Evolutionary conservation across 345 rosid genomes (phyloP).

Genomic region (Syzygium oleosum): DNA sequence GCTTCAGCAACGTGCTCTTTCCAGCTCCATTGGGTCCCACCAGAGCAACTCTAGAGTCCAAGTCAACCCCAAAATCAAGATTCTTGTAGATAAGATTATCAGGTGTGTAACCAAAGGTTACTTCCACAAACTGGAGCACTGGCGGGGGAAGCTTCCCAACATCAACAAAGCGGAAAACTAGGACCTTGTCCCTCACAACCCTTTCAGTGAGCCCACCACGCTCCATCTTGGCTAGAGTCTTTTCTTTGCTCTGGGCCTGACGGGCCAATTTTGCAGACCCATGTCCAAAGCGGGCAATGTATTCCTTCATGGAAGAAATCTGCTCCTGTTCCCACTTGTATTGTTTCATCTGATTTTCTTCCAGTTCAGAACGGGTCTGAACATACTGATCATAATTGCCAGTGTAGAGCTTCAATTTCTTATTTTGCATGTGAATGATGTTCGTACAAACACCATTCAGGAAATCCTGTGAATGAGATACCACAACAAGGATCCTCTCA

Average conservation of each 20-base stretch:
- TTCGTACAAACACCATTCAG: slow-evolving; percentile 95
- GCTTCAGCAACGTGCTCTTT: slow-evolving; percentile 91
- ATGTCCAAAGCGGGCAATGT: slow-evolving; percentile 97
- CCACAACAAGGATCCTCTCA: slow-evolving; percentile 86
- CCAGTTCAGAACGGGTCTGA: slow-evolving; percentile 91
- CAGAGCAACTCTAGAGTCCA: slow-evolving; percentile 91
- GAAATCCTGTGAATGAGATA: slow-evolving; percentile 97
- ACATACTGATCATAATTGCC: slow-evolving; percentile 96
- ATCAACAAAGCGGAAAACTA: slow-evolving; percentile 82
- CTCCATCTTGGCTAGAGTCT: slow-evolving; percentile 98
- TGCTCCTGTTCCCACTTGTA: slow-evolving; percentile 99
- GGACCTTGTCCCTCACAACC: slow-evolving; percentile 66
- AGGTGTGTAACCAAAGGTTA: slow-evolving; percentile 82
- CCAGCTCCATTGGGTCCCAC: slow-evolving; percentile 99
- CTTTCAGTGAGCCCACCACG: slow-evolving; percentile 94
- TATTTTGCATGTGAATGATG: slow-evolving; percentile 97
- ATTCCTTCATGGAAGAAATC: slow-evolving; percentile 94
- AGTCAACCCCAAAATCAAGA: slow-evolving; percentile 88
- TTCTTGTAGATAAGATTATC: slow-evolving; percentile 78
- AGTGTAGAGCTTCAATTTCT: slow-evolving; percentile 63
- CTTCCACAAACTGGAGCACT: slow-evolving; percentile 94
- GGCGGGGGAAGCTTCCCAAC: slow-evolving; percentile 99
- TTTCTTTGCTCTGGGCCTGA: slow-evolving; percentile 99
- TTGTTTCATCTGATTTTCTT: slow-evolving; percentile 99
- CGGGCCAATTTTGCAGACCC: slow-evolving; percentile 99